Evolutionary conservation across 1,284 basidiomycete genomes (phyloP), one percentile per base, ranked within the genome.

Genomic region (Leccinum ponderosum): DNA sequence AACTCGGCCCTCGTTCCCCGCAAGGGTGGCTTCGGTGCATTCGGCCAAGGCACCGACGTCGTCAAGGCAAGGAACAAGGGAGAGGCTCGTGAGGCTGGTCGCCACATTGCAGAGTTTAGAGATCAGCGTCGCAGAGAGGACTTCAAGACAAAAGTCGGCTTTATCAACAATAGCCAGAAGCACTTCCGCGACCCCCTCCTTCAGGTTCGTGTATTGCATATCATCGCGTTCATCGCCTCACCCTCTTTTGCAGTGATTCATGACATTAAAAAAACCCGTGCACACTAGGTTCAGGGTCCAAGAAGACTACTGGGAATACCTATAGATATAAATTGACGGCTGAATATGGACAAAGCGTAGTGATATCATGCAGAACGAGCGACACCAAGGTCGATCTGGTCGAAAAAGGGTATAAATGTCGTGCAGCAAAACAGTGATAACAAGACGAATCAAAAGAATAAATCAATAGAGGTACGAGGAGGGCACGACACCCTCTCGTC

Each of bases 51-150:
- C 3, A 87, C 85, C 11, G 85, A 94, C 47, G 88, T 95, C 11
- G 84, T 97, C 63, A 94, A 91, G 74, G 95, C 94, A n/a, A 83
- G 94, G 53, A 98, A 98, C 78, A 84, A 85, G 12, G 97, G 97
- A 3, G 96, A 99, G 78, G 97, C 97, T 2, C 85, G 85, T 62
- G 93, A 98, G 77, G 97, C 97, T 14, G 94, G 90, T 50, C 83
- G 93, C 57, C 94, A 97, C 76, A 86, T 94, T 1, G 83, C 87
- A 59, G 90, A 96, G 69, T 94, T 93, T 77, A 82, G 91, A 62
- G 97, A 98, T 72, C 87, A 91, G 71, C 85, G 82, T 65, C 81
- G 85, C 56, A 83, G 86, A 62, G 92, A 97, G 72, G 86, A 90
- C 48, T 94, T 93, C 83, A 94, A 90, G 79, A 97, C 94, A 4